phyloP scores from a whole-genome alignment of 2,329 filamentous ascomycete genomes.

The Pezicula neosporulosa region DNA sequence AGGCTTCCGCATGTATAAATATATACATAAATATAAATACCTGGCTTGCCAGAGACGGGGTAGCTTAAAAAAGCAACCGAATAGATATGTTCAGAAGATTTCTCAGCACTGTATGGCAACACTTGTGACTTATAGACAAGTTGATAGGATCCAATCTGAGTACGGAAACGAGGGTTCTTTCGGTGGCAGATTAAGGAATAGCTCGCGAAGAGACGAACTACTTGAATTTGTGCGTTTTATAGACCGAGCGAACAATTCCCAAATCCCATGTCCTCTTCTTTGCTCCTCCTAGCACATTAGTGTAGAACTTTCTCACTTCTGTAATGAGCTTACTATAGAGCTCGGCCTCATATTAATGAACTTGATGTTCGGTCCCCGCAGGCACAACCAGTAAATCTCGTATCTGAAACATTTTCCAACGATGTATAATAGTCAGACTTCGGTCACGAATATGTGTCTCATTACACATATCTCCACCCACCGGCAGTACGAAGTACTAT shows the following conservation, averaged over 20 bases:
- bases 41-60: too few relatives aligned
- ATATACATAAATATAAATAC: too few relatives aligned
- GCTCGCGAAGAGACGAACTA: background rate
- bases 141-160: too few relatives aligned
- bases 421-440: conserved; percentile 59
- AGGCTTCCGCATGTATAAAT: too few relatives aligned
- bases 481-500: conserved; percentile 64
- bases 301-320: too few relatives aligned
- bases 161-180: background rate
- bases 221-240: too few relatives aligned
- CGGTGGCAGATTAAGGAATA: background rate
- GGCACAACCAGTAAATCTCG: conserved; percentile 51
- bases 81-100: too few relatives aligned
- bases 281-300: conserved; percentile 34
- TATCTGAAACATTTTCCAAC: conserved; percentile 46
- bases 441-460: conserved; percentile 65
- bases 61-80: too few relatives aligned
- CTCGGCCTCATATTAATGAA: conserved; percentile 59
- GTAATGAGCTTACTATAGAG: conserved; percentile 35
- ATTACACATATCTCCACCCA: conserved; percentile 63
- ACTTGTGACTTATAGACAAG: too few relatives aligned
- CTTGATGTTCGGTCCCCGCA: conserved; percentile 60
- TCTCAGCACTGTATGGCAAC: too few relatives aligned
- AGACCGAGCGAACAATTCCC: conserved; percentile 41
- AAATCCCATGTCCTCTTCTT: conserved; percentile 53